A percentile compares a stretch with the other conserved stretches of the same genome.
Evolutionary conservation across 352 stramenopile genomes (phyloP).

Genomic region (Phytophthora sojae): DNA sequence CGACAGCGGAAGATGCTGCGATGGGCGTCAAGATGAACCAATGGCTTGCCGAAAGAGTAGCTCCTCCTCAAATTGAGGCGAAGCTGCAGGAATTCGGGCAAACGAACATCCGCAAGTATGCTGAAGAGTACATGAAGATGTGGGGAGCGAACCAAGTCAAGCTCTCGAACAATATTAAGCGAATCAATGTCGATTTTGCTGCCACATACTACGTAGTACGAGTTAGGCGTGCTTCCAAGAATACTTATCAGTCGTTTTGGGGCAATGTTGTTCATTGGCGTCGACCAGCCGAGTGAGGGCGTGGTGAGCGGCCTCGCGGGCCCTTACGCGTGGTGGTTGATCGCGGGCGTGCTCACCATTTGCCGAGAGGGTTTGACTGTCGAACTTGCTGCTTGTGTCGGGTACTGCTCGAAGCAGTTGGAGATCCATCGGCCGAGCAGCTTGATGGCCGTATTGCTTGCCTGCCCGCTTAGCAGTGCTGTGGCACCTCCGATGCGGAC

Average conservation of each 20-base stretch:
- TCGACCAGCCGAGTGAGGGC: neutral
- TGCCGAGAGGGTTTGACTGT: too few species aligned
- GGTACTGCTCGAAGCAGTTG: too few species aligned
- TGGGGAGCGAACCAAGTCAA: constrained; percentile 6
- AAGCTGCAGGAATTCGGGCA: constrained; percentile 6
- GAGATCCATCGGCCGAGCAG: too few species aligned
- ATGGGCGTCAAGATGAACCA: constrained; percentile 7
- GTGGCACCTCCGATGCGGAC: too few species aligned
- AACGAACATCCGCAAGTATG: constrained; percentile 3
- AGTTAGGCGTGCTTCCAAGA: neutral
- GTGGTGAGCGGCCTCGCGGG: too few species aligned
- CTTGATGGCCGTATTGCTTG: too few species aligned
- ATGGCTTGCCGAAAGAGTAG: constrained; percentile 4
- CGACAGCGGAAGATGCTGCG: constrained; percentile 12
- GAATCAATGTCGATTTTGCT: neutral
- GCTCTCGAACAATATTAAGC: constrained; percentile 2
- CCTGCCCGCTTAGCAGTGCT: too few species aligned
- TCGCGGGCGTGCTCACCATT: too few species aligned
- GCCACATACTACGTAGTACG: too few species aligned
- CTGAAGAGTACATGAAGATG: neutral
- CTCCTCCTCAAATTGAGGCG: neutral
- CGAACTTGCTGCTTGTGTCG: too few species aligned
- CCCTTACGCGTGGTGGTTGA: too few species aligned
- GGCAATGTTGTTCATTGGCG: too few species aligned
- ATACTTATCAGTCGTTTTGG: neutral